A percentile compares a stretch with the other conserved stretches of the same genome.
Evolutionary conservation across 2,329 filamentous ascomycete genomes (phyloP).

Genomic region (Colletotrichum theobromicola): DNA sequence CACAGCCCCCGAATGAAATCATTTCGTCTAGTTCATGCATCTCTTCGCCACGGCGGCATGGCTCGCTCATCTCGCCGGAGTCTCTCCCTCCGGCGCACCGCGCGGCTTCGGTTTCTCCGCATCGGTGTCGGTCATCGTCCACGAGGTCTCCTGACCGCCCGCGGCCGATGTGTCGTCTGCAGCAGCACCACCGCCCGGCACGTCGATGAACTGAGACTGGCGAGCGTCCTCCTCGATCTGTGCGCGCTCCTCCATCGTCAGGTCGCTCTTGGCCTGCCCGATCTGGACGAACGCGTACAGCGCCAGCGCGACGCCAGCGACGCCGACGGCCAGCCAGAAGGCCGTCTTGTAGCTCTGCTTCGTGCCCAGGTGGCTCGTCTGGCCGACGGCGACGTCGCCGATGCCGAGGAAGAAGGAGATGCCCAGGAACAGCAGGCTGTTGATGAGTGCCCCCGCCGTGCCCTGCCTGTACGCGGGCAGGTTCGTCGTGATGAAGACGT

Average conservation of each 20-base stretch:
- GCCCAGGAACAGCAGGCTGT: conserved; percentile 72
- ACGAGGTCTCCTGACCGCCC: neutral
- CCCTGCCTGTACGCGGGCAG: conserved; percentile 72
- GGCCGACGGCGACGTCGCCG: conserved; percentile 66
- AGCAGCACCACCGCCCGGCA: neutral
- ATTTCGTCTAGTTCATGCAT: neutral
- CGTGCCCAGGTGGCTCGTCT: conserved; percentile 47
- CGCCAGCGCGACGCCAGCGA: conserved; percentile 54
- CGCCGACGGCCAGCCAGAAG: conserved; percentile 70
- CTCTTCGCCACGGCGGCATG: neutral
- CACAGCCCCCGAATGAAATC: neutral
- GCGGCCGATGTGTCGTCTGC: neutral
- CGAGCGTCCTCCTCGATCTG: conserved; percentile 18
- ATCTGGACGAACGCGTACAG: conserved; percentile 59
- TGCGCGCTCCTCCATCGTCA: conserved; percentile 24
- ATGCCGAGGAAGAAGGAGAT: conserved; percentile 76
- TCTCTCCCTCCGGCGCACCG: neutral
- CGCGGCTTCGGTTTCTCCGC: neutral
- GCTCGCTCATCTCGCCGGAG: neutral
- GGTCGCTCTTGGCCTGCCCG: conserved; percentile 24
- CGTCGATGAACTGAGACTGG: neutral
- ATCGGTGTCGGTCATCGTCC: conserved; percentile 2
- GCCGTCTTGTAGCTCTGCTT: conserved; percentile 65
- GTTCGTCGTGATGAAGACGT: conserved; percentile 78
- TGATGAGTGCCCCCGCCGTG: conserved; percentile 74